Percentiles rank a stretch among this genome's conserved stretches.
These are phyloP conservation scores for Phialemoniopsis sp. DNA, from an alignment of 2,329 filamentous ascomycete species.

Conservation along the genomic window DNA sequence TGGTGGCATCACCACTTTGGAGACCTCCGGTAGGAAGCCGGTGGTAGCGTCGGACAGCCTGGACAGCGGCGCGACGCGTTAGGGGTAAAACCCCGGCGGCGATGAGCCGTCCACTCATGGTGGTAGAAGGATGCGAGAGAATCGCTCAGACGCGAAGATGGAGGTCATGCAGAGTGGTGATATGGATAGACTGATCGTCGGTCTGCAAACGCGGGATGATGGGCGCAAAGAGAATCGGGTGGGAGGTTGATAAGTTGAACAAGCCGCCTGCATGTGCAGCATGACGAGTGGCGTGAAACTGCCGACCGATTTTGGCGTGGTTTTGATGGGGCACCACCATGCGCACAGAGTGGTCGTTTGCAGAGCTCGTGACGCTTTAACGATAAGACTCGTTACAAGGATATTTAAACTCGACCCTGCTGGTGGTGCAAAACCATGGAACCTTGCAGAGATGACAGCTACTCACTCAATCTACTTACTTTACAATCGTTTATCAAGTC, in stretches of 20 bases:
- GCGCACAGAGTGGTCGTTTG: too few relatives aligned
- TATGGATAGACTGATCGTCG: too few relatives aligned
- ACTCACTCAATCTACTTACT: too few relatives aligned
- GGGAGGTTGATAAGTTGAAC: too few relatives aligned
- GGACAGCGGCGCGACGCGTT: constrained; percentile 55
- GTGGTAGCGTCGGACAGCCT: constrained; percentile 60
- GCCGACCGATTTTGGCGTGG: not conserved
- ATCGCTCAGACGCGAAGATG: not conserved
- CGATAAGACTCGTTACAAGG: too few relatives aligned
- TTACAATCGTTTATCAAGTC: too few relatives aligned
- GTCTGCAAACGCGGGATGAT: not conserved
- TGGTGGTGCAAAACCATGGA: too few relatives aligned
- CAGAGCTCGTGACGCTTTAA: too few relatives aligned
- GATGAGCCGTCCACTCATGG: constrained; percentile 71
- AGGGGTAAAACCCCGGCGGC: constrained; percentile 67
- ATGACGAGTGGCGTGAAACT: constrained; percentile 7
- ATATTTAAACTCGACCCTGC: too few relatives aligned
- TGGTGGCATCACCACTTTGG: constrained; percentile 56
- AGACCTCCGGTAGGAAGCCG: constrained; percentile 65
- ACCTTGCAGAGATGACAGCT: too few relatives aligned
- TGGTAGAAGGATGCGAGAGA: constrained; percentile 14
- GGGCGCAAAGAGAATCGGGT: too few relatives aligned
- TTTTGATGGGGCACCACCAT: not conserved
- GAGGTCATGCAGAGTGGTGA: too few relatives aligned
- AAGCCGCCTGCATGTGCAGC: not conserved